These are phyloP conservation scores for Rasamsonia emersonii DNA, from an alignment of 2,329 filamentous ascomycete species.

Conservation along the genomic window DNA sequence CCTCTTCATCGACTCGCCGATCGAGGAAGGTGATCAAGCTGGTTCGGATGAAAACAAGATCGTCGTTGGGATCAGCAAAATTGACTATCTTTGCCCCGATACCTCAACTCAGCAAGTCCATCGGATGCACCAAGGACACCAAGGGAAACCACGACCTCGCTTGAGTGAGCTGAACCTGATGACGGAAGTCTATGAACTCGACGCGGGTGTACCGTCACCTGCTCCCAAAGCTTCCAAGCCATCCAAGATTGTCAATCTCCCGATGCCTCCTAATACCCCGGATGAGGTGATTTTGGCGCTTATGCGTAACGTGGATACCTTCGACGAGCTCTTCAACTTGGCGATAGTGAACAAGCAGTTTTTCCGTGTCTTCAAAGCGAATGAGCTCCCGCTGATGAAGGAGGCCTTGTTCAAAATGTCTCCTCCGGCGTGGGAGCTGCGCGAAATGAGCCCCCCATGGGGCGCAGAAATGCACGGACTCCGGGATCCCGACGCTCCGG, in stretches of 20 bases:
- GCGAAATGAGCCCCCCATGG: conserved; percentile 49
- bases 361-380: conserved; percentile 48
- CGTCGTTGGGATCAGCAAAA: conserved; percentile 14
- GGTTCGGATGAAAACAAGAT: conserved; percentile 16
- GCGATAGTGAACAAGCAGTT: conserved; percentile 49
- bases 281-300: conserved; percentile 47
- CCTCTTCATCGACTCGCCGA: conserved; percentile 4
- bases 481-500: conserved; percentile 37
- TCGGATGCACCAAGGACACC: conserved; percentile 2
- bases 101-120: too few species aligned
- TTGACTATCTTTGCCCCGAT: conserved; percentile 9
- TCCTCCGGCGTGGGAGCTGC: conserved; percentile 51
- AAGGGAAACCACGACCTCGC: conserved; percentile 2
- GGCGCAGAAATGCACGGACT: conserved; percentile 32
- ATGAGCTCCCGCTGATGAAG: conserved; percentile 48
- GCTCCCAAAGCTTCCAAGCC: conserved; percentile 5
- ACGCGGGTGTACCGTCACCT: conserved; percentile 17
- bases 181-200: conserved; percentile 25
- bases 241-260: conserved; percentile 11
- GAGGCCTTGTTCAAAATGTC: conserved; percentile 45
- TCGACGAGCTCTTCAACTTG: conserved; percentile 48
- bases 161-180: not conserved
- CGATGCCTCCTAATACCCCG: conserved; percentile 36
- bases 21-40: conserved; percentile 5
- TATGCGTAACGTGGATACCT: conserved; percentile 38